Base-by-base conservation (phyloP, 1,139 yeast species). In the Yamadazyma sp. region DNA sequence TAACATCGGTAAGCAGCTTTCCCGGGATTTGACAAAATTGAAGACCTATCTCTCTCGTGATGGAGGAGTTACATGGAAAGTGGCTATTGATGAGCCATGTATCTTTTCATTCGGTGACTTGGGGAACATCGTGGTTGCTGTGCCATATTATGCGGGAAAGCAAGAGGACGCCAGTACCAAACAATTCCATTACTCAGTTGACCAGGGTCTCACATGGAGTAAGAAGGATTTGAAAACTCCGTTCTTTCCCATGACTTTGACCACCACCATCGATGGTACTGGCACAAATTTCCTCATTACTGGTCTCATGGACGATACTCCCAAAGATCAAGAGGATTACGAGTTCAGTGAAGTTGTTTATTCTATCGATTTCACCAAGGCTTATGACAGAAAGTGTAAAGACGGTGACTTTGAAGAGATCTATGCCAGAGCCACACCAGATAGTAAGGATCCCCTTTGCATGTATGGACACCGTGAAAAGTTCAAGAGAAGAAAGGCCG, bases 201-300 rank as follows among this genome's bases (percentile, higher is more conserved):
- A 88, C 54, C 92, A 86, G 55, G 96, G 95, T 25, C 54, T 63
- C 14, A 59, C 80, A 1, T 89, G 95, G 94, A 49, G 58, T 1
- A 64, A 67, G 17, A 59, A 67, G 18, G 64, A 71, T 13, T 56
- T 88, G n/a, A 81, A 78, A n/a, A 44, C 49, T 8, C 49, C 69
- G 1, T 51, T 82, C 6, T 51, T 63, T 18, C 84, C 88, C 1
- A 43, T 62, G 11, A 54, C 56, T 16, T 53, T 85, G 14, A 59
- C 78, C 1, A 78, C 90, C 0, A 77, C 86, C 1, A 72, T 81
- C n/a, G 96, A 86, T 59, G 88, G 94, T 2, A 75, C 92, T 0
- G 78, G 89, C 1, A 64, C 73, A 23, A 74, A 73, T 41, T 82
- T 86, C 51, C 47, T 84, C 13, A 51, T 82, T n/a, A 56, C 70